Conservation (phyloP, 495 filamentous ascomycete species). For the Penicillium longicatenatum region DNA sequence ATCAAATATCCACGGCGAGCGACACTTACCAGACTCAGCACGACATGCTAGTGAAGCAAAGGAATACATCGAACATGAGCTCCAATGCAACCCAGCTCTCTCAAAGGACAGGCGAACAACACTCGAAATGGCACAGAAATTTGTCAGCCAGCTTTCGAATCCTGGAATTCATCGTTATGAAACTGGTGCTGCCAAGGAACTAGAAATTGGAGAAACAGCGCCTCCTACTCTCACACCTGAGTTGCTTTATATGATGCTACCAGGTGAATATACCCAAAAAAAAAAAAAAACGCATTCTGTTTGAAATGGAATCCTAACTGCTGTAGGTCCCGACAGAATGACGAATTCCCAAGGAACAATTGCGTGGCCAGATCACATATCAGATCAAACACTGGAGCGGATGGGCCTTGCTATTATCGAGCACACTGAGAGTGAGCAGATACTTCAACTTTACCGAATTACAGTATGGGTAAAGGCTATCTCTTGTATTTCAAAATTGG, state of each 20-base stretch:
- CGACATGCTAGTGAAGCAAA: constrained; percentile 30
- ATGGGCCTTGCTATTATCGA: constrained; percentile 34
- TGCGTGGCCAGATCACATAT: constrained; percentile 35
- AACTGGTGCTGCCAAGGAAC: constrained; percentile 10
- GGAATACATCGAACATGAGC: constrained; percentile 31
- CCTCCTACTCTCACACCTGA: constrained; percentile 30
- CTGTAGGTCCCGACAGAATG: constrained; percentile 22
- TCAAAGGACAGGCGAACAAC: constrained; percentile 29
- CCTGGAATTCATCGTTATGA: constrained; percentile 22
- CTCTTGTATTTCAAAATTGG: constrained; percentile 25
- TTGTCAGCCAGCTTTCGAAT: constrained; percentile 26
- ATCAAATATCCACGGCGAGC: constrained; percentile 13
- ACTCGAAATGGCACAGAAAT: constrained; percentile 27
- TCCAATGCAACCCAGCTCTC: constrained; percentile 32
- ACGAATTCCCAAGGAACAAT: constrained; percentile 29
- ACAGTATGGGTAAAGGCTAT: constrained; percentile 31
- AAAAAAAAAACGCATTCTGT: background rate
- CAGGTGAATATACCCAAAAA: constrained; percentile 16
- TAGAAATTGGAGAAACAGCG: constrained; percentile 12
- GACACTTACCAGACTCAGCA: constrained; percentile 25
- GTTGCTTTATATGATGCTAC: constrained; percentile 33
- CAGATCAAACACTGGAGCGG: constrained; percentile 24
- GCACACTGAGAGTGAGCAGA: constrained; percentile 23
- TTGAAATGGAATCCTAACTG: background rate
- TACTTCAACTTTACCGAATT: constrained; percentile 26